Evolutionary conservation across 1,284 basidiomycete species (phyloP).

Genomic region (Leccinum ponderosum): DNA sequence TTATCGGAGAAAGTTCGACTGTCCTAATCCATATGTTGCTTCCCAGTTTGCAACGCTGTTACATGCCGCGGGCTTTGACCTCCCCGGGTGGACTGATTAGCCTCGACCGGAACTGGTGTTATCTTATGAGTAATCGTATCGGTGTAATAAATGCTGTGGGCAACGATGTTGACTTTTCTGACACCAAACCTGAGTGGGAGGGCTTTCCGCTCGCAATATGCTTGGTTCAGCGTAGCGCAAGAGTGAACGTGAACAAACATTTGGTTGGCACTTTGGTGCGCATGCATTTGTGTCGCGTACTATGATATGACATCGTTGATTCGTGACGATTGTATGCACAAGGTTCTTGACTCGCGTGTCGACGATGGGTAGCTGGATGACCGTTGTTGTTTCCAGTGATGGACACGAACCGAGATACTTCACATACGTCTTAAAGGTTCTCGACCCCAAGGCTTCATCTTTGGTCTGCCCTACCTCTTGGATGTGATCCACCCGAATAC

Average conservation of each 20-base stretch:
- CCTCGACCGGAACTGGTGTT: not conserved
- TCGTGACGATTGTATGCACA: no score
- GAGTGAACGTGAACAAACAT: not conserved
- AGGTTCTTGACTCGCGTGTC: no score
- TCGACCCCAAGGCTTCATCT: no score
- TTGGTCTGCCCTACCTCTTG: no score
- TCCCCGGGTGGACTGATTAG: slow-evolving; percentile 15
- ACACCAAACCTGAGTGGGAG: not conserved
- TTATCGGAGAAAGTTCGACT: not conserved
- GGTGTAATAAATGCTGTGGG: not conserved
- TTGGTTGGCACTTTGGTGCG: not conserved
- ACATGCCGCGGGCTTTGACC: slow-evolving; percentile 53
- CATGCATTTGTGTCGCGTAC: not conserved
- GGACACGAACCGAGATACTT: no score
- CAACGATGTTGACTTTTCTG: not conserved
- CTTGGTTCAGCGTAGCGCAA: not conserved
- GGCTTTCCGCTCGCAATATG: not conserved
- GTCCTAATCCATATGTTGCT: not conserved
- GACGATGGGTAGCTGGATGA: no score
- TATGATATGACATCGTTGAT: not conserved
- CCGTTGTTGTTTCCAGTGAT: no score
- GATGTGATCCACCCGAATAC: no score
- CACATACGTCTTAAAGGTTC: no score
- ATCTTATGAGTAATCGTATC: not conserved
- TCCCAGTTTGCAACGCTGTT: slow-evolving; percentile 53